Percentiles rank a stretch among this genome's conserved stretches.
These are phyloP conservation scores for Inosperma sp. DNA, from an alignment of 768 basidiomycete genomes.

Conservation along the genomic window DNA sequence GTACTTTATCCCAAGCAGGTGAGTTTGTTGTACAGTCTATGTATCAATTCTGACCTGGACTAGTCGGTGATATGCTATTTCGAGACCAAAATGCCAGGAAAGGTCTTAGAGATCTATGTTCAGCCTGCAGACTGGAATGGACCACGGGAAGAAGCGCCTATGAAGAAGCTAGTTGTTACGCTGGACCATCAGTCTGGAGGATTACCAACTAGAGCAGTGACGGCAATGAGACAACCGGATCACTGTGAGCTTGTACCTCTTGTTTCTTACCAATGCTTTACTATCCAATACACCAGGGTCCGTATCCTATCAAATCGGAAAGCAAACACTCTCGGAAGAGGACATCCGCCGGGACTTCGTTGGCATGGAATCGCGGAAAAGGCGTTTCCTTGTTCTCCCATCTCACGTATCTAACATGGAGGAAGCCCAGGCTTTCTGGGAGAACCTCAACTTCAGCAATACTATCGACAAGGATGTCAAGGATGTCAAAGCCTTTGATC, in stretches of 20 bases:
- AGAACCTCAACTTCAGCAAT: slow-evolving; percentile 39
- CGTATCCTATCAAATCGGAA: slow-evolving; percentile 52
- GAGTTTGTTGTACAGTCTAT: slow-evolving; percentile 15
- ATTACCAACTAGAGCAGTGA: slow-evolving; percentile 13
- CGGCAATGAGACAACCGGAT: slow-evolving; percentile 18
- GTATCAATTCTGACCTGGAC: background rate
- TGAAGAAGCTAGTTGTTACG: slow-evolving; percentile 56
- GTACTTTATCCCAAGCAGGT: slow-evolving; percentile 65
- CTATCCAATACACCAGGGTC: slow-evolving; percentile 44
- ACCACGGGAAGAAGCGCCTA: slow-evolving; percentile 36
- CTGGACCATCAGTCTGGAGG: slow-evolving; percentile 25
- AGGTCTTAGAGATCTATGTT: slow-evolving; percentile 59
- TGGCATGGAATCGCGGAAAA: slow-evolving; percentile 39
- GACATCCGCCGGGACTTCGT: slow-evolving; percentile 36
- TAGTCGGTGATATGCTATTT: slow-evolving; percentile 59
- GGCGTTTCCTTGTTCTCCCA: slow-evolving; percentile 45
- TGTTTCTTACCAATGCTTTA: background rate
- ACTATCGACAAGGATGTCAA: slow-evolving; percentile 23
- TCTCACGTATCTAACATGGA: slow-evolving; percentile 37
- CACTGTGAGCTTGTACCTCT: background rate
- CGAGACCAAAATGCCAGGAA: slow-evolving; percentile 45
- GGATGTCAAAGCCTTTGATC: slow-evolving; percentile 18
- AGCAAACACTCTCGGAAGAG: slow-evolving; percentile 28
- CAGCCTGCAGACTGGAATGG: slow-evolving; percentile 53
- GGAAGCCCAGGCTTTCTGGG: slow-evolving; percentile 45